Evolutionary conservation across 495 filamentous ascomycete species (phyloP).

Genomic region (Oidiodendron maius): DNA sequence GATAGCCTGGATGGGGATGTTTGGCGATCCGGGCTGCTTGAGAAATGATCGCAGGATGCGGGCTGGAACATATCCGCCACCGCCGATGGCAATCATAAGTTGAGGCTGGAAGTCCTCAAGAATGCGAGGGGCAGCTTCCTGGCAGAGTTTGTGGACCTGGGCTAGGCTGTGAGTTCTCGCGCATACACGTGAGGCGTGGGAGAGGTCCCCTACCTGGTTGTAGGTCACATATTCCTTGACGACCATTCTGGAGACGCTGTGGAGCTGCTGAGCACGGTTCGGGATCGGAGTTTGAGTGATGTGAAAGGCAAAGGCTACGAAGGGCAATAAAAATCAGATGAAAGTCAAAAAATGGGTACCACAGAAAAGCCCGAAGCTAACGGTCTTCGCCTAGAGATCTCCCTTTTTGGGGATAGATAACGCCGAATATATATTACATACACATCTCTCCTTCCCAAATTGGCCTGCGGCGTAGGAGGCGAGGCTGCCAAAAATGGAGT

Average conservation of each 20-base stretch:
- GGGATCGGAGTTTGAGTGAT: background rate
- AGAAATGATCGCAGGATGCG: conserved; percentile 97
- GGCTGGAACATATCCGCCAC: conserved; percentile 94
- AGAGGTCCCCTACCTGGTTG: conserved; percentile 84
- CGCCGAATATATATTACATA: too few species aligned
- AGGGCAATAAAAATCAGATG: background rate
- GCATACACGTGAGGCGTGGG: conserved; percentile 4
- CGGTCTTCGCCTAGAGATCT: conserved; percentile 1
- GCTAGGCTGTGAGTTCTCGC: conserved; percentile 23
- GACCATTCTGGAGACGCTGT: conserved; percentile 51
- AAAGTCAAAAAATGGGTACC: background rate
- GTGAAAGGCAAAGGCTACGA: background rate
- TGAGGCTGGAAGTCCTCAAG: conserved; percentile 81
- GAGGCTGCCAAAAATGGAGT: too few species aligned
- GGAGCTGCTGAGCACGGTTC: background rate
- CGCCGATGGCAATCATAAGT: conserved; percentile 98
- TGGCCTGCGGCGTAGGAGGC: too few species aligned
- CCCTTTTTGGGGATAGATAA: too few species aligned
- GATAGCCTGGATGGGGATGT: conserved; percentile 99
- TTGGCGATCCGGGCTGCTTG: conserved; percentile 77
- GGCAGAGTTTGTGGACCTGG: conserved; percentile 96
- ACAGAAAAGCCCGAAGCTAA: background rate
- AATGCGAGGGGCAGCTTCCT: conserved; percentile 72
- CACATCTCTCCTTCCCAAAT: too few species aligned
- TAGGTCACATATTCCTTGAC: conserved; percentile 93